Base-by-base conservation (phyloP, 371 early-diverging fungal species). In the Mucor lusitanicus region DNA sequence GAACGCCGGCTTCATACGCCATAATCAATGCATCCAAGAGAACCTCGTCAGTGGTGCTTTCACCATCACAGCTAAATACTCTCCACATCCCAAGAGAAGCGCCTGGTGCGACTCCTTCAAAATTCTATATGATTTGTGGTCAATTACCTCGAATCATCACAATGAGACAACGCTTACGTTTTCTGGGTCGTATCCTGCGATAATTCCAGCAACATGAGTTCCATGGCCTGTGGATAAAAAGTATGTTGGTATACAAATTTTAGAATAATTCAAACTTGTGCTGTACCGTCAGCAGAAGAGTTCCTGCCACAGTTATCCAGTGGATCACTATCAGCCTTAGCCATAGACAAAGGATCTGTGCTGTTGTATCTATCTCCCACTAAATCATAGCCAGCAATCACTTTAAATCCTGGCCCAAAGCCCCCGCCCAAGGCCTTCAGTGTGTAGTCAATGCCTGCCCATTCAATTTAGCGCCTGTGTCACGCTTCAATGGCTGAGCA, bases 371-470 rank as follows among this genome's bases (percentile, higher is more conserved):
- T 67, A 46, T 86, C 81, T 30, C 88, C 86, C 13, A 85, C 86
- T 27, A 90, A 73, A 70, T 92, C 91, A 64, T 83, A 84, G 25
- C 92, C 92, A 27, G 79, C 80, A 37, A 67, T 76, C 42, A 90
- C 80, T 66, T 85, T 86, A 74, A 77, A 88, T 0, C 86, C 86
- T 12, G 68, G 62, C 11, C 91, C 91, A 73, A 89, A 88, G 58
- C 92, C 83, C 12, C 89, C 90, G 23, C 90, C 90, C 50, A 92
- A 74, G 7, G 90, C 88, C 28, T 89, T 88, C 68, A 90, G 92
- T 7, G 73, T 79, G 71, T 88, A 92, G 74, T 90, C 88, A 17
- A 90, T 77, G 17, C 79, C 79, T 35, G 54, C 76, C 80, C 17
- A 30, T 39, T 35, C 2, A 30, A 8, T 33, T 33, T 39, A 40